Evolutionary conservation across 768 basidiomycete genomes (phyloP), one percentile per base, ranked within the genome.

Genomic region (Hericium erinaceus): DNA sequence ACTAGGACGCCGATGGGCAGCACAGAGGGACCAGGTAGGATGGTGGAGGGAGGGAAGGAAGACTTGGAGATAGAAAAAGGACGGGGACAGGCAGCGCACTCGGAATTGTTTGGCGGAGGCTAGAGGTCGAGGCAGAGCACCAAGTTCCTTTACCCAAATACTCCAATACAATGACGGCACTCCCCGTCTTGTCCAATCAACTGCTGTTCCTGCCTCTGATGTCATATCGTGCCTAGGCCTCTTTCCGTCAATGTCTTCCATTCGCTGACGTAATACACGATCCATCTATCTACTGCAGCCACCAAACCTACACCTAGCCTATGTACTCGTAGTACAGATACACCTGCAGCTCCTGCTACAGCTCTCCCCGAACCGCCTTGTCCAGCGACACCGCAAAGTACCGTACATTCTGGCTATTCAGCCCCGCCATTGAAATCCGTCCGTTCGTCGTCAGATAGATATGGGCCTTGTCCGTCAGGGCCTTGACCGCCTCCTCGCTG

Each of bases 391-490:
- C 75, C 20, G 86, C 90, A 77, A 92, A 83, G 69, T 89, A 88
- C 39, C 71, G 57, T n/a, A 95, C 70, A 72, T 95, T 97, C 59
- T 76, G 67, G 49, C 74, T 80, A 77, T 93, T 95, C 74, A 95
- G 70, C 15, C 90, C 94, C 4, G 93, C 91, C 93, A 98, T 95
- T 57, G 91, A 93, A 65, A 98, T 95, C 52, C 94, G 79, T 50
- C 94, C 92, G 67, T 93, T 94, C 54, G 63, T 71, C 2, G 92
- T 93, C 78, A 95, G 73, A 70, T 95, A 97, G 52, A 97, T 74
- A 66, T 95, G 93, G 26, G 77, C 83, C 65, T 81, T 79, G 56
- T 87, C 83, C 15, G 81, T 76, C 69, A 97, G 68, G 52, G 75
- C 79, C 69, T 82, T 75, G 69, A 83, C 82, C 68, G 94, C 89